Conservation (phyloP, 2,329 filamentous ascomycete species). For the Cercospora sp. region DNA sequence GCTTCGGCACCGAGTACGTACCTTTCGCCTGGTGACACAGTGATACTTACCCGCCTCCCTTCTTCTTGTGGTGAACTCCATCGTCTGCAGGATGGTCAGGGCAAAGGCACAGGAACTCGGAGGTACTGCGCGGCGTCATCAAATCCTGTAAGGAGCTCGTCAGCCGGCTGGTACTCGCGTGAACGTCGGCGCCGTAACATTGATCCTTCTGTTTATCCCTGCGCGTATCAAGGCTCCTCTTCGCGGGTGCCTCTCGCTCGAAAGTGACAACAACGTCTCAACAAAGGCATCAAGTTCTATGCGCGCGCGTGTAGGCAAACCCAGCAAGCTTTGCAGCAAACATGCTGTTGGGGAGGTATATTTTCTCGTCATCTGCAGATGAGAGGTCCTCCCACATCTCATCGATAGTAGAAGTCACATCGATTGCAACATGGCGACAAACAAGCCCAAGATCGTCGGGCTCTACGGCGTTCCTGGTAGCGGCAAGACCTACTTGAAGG, state of each 20-base stretch:
- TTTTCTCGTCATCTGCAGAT: background rate
- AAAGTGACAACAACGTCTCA: background rate
- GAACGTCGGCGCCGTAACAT: background rate
- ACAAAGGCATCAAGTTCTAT: background rate
- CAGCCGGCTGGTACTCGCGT: background rate
- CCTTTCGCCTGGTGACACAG: background rate
- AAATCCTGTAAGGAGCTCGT: background rate
- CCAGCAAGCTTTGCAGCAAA: background rate
- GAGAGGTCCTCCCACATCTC: background rate
- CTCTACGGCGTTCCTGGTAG: constrained; percentile 57
- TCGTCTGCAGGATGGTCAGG: background rate
- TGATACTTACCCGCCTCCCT: background rate
- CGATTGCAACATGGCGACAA: constrained; percentile 7
- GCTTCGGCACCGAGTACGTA: constrained; percentile 8
- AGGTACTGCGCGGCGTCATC: background rate
- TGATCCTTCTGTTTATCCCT: background rate
- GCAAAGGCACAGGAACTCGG: background rate
- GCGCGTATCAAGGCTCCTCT: background rate
- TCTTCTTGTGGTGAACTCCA: background rate
- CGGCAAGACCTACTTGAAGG: constrained; percentile 54
- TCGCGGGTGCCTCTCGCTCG: background rate
- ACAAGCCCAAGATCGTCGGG: constrained; percentile 47
- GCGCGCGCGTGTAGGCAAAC: background rate
- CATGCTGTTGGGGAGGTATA: background rate
- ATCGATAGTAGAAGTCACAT: background rate